Evolutionary conservation across 2,329 filamentous ascomycete genomes (phyloP), one percentile per base, ranked within the genome.

Genomic region (Ceratocystis cubensis): DNA sequence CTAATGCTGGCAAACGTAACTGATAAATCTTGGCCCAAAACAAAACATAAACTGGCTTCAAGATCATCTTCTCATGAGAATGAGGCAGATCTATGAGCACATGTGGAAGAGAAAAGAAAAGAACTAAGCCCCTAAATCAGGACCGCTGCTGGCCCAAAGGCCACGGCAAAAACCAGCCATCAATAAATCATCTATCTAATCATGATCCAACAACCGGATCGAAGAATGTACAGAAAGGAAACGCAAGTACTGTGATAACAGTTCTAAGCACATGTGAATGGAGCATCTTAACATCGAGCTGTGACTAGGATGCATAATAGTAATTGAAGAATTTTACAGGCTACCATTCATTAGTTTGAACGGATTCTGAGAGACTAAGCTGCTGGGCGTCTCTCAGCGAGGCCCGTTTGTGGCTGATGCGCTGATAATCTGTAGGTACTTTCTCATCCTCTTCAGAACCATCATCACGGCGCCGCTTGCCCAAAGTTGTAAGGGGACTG

Each of bases 391-490:
- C 65, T 15, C 44, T 25, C 15, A 46, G 22, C n/a, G 61, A 48
- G 10, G 50, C 46, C 17, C 63, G 63, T 20, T 50, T 63, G 37
- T 63, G 63, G 25, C 63, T 65, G 25, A 63, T 53, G 6, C 67
- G 61, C 44, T 65, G 63, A 37, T 66, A 68, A 3, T 68, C 56
- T 8, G 46, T 30, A 5, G 37, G 20, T 13, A 48, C 10, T 6
- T 66, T 66, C 15, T 66, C 61, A 5, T 66, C 61, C 4, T 22
- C 50, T n/a, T 68, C 67, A 13, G 37, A 33, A 15, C 56, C 62
- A 20, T 66, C 67, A 48, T 66, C 61, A 22, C 67, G 64, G 2
- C 67, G 28, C 5, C 67, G 48, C 61, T 68, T 68, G n/a, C 67
- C 67, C 20, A 68, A 56, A 6, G 59, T 57, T 1, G 61, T 45